These are phyloP conservation scores for Thyridium curvatum DNA, from an alignment of 2,329 filamentous ascomycete genomes.

Conservation along the genomic window DNA sequence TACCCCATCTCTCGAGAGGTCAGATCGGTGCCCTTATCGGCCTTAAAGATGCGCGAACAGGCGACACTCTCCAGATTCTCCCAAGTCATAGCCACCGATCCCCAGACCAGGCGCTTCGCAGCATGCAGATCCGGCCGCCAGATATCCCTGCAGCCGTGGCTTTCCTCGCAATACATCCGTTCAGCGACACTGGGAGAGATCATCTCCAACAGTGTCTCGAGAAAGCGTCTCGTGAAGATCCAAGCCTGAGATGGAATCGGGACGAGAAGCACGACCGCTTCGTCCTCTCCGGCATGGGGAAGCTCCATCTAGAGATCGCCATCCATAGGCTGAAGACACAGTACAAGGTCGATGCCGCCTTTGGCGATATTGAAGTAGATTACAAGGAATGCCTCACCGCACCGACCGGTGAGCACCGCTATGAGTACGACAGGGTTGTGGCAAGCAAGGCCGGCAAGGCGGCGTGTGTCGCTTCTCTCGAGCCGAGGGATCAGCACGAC, in stretches of 20 bases:
- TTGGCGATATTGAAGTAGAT: constrained; percentile 89
- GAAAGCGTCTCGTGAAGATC: constrained; percentile 82
- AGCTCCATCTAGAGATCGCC: constrained; percentile 90
- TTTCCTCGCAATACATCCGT: constrained; percentile 85
- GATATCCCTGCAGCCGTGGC: constrained; percentile 90
- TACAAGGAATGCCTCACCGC: constrained; percentile 77
- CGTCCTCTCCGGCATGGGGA: constrained; percentile 91
- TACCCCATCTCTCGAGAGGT: constrained; percentile 71
- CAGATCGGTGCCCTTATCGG: constrained; percentile 93
- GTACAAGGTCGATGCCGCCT: constrained; percentile 79
- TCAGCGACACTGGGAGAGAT: constrained; percentile 38
- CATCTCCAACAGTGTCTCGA: constrained; percentile 36
- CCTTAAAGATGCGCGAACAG: constrained; percentile 84
- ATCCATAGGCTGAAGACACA: constrained; percentile 81
- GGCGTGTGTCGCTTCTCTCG: constrained; percentile 62
- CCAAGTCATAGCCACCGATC: constrained; percentile 47
- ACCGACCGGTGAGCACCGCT: constrained; percentile 48
- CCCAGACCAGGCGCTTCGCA: constrained; percentile 62
- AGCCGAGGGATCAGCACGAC: constrained; percentile 43
- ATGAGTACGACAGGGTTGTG: constrained; percentile 70
- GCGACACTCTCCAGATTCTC: constrained; percentile 82
- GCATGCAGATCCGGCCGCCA: constrained; percentile 79
- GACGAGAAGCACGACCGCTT: constrained; percentile 92
- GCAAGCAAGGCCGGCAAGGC: constrained; percentile 76
- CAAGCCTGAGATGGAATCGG: constrained; percentile 76